These are phyloP conservation scores for Leccinum variicolor DNA, from an alignment of 768 basidiomycete genomes.

Conservation along the genomic window DNA sequence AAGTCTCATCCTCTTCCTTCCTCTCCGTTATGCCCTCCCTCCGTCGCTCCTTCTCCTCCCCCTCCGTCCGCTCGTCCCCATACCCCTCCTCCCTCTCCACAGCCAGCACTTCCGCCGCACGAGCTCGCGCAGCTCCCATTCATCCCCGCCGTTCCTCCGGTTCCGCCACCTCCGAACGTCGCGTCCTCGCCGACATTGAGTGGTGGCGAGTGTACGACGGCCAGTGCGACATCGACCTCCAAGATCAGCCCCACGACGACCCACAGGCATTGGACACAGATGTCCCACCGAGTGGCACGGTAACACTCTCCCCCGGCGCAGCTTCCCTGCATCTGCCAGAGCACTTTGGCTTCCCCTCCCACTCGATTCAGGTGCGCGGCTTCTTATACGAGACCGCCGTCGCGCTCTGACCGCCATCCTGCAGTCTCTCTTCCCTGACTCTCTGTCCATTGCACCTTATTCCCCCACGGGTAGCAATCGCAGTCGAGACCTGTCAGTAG, in stretches of 20 bases:
- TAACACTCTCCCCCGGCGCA: slow-evolving; percentile 36
- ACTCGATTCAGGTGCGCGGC: slow-evolving; percentile 26
- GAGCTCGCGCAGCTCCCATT: slow-evolving; percentile 36
- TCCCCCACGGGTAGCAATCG: slow-evolving; percentile 45
- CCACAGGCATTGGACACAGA: slow-evolving; percentile 6
- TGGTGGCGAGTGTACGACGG: slow-evolving; percentile 83
- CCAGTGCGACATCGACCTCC: slow-evolving; percentile 43
- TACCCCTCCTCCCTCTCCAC: slow-evolving; percentile 48
- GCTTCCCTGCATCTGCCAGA: slow-evolving; percentile 22
- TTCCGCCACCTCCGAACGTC: slow-evolving; percentile 59
- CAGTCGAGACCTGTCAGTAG: slow-evolving; percentile 44
- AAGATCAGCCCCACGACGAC: slow-evolving; percentile 29
- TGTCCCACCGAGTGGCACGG: slow-evolving; percentile 22
- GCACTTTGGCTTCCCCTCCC: slow-evolving; percentile 12
- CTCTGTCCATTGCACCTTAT: slow-evolving; percentile 54
- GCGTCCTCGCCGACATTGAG: slow-evolving; percentile 82
- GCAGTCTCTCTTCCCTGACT: slow-evolving; percentile 35
- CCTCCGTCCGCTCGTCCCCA: slow-evolving; percentile 65
- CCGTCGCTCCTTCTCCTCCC: slow-evolving; percentile 71
- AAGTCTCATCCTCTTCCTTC: neutral
- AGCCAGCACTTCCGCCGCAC: slow-evolving; percentile 30
- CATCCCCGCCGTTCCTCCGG: slow-evolving; percentile 59
- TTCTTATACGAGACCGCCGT: neutral
- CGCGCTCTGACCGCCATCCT: slow-evolving; percentile 23
- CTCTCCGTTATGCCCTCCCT: slow-evolving; percentile 61